phyloP scores from a whole-genome alignment of 2,329 filamentous ascomycete genomes.

The Cytospora mali region DNA sequence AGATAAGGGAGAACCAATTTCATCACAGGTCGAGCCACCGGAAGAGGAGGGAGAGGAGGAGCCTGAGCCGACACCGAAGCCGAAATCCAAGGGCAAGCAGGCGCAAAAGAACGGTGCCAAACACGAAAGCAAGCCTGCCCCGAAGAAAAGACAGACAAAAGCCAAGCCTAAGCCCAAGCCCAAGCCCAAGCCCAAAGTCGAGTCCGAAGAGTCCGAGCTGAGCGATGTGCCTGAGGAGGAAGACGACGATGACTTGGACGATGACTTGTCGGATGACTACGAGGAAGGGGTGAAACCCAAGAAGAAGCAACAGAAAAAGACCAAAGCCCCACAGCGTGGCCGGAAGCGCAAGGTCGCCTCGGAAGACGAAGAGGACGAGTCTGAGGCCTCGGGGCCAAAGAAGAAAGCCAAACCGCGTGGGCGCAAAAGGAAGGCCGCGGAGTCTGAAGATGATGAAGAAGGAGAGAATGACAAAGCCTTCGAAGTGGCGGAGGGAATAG shows the following conservation, averaged over 20 bases:
- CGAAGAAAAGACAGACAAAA: slow-evolving; percentile 32
- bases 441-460: slow-evolving; percentile 36
- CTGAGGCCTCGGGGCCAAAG: slow-evolving; percentile 34
- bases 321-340: slow-evolving; percentile 33
- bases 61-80: slow-evolving; percentile 9
- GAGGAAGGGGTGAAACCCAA: slow-evolving; percentile 35
- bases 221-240: slow-evolving; percentile 28
- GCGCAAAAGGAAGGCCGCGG: slow-evolving; percentile 34
- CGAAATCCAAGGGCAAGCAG: slow-evolving; percentile 24
- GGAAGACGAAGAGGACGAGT: slow-evolving; percentile 33
- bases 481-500: slow-evolving; percentile 11
- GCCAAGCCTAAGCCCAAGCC: slow-evolving; percentile 28
- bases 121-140: slow-evolving; percentile 41
- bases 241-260: slow-evolving; percentile 37
- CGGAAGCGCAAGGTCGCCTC: slow-evolving; percentile 28
- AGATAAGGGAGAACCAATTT: slow-evolving; percentile 9
- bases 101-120: slow-evolving; percentile 39
- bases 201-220: slow-evolving; percentile 29
- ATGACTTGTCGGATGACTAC: slow-evolving; percentile 30
- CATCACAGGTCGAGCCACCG: slow-evolving; percentile 10
- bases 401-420: slow-evolving; percentile 21
- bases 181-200: slow-evolving; percentile 30
- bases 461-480: slow-evolving; percentile 28
- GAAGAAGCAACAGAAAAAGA: slow-evolving; percentile 27
- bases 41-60: slow-evolving; percentile 28